Evolutionary conservation across 257 asterid species (phyloP), one percentile per base, ranked within the genome.

Genomic region (Cynanchum wilfordii): DNA sequence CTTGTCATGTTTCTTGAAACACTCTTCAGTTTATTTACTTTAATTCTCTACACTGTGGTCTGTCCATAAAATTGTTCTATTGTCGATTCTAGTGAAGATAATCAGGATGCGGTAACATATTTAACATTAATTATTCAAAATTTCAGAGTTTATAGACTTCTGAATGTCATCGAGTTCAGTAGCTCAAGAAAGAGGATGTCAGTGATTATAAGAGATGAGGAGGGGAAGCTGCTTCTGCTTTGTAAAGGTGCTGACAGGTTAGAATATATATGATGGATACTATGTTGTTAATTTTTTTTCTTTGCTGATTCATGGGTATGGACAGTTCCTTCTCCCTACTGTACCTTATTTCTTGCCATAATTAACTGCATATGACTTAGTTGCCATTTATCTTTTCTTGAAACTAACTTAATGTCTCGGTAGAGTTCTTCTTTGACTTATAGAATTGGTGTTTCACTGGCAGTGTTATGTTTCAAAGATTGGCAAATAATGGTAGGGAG

Each of bases 181-280:
- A 89, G 96, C 77, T 57, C 90, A 72, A 86, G 96, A 78, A 89
- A 86, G 82, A 66, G 96, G 79, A 89, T 89, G 96, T 89, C 93
- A 5, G 91, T 89, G 60, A 79, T 89, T 38, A 85, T 84, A 79
- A 78, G 87, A 79, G 84, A 89, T 40, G 87, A 86, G 80, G 87
- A 87, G 47, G 90, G 91, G 77, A 86, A 76, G 80, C 77, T 89
- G 65, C 77, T 84, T 63, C 80, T 87, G 73, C 86, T 89, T 71
- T 79, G 91, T 82, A 87, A 89, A 83, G 96, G 96, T 66, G 93
- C 93, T 65, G 96, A 89, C 86, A 89, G 92, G 96, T 89, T 76
- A 66, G 88, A 66, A 70, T n/a, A 55, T 51, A 45, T 71, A 57
- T 67, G 29, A 51, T 60, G 47, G 60, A 49, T 30, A 69, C 40